These are phyloP conservation scores for Backusella psychrophila DNA, from an alignment of 192 early-diverging fungal species.

Conservation along the genomic window DNA sequence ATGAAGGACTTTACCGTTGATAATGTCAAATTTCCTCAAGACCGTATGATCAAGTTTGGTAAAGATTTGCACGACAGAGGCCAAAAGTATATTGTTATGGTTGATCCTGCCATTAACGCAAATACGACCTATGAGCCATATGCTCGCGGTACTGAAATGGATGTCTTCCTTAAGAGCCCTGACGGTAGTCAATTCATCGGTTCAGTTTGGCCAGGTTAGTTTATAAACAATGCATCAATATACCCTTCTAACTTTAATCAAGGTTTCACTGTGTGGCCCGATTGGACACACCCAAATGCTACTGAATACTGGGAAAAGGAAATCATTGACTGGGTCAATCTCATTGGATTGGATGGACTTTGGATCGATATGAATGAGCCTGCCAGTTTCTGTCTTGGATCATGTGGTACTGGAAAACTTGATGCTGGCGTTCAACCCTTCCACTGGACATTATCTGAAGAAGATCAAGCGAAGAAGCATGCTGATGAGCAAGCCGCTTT, in stretches of 20 bases:
- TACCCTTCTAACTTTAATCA: constrained; percentile 18
- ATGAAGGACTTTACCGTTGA: constrained; percentile 63
- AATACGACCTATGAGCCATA: constrained; percentile 50
- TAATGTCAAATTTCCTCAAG: constrained; percentile 48
- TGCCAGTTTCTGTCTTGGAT: constrained; percentile 59
- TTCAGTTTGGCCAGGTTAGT: constrained; percentile 34
- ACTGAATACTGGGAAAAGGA: constrained; percentile 48
- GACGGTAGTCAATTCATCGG: constrained; percentile 55
- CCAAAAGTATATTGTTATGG: constrained; percentile 60
- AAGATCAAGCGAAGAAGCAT: constrained; percentile 33
- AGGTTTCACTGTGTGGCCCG: constrained; percentile 61
- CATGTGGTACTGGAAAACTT: constrained; percentile 40
- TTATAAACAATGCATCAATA: background rate
- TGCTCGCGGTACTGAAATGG: constrained; percentile 43
- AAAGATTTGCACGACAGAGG: constrained; percentile 40
- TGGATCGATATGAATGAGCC: constrained; percentile 79
- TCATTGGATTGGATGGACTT: constrained; percentile 30
- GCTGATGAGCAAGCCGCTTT: constrained; percentile 14
- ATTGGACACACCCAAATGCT: constrained; percentile 46
- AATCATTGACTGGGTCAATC: constrained; percentile 30
- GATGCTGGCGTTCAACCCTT: constrained; percentile 14
- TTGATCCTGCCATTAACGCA: constrained; percentile 61
- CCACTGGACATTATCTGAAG: constrained; percentile 32
- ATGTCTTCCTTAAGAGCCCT: constrained; percentile 57
- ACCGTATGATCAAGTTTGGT: constrained; percentile 46